Evolutionary conservation across 2,329 filamentous ascomycete genomes (phyloP), one percentile per base, ranked within the genome.

Genomic region (Periconia macrospinosa): DNA sequence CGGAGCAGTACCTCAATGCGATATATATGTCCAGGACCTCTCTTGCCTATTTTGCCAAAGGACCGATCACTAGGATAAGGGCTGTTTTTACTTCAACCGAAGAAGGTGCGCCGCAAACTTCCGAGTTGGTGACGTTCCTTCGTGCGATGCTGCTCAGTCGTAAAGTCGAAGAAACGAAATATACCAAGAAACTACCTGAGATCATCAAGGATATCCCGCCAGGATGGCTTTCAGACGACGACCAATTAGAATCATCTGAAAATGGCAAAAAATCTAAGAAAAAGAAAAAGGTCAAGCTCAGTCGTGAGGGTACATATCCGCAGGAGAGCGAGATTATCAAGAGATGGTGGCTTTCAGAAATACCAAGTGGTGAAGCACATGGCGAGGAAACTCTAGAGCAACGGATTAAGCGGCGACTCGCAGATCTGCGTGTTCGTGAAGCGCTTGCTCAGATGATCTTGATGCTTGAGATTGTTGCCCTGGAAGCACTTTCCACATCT

Each of bases 21-120:
- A 61, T 81, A 57, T 80, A 83, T 68, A 61, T 76, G 11, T 75
- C 70, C 9, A 75, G 90, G 81, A 90, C 88, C 33, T 91, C 90
- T 3, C 76, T 93, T 52, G 90, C 90, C 53, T 94, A 92, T 72
- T 92, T 93, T 72, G 87, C 87, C 18, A 94, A 94, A 76, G 90
- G 90, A 0, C 89, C 90, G 1, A 76, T 94, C 18, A 90, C 90
- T 43, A 83, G 89, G 61, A 87, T 89, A 44, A 83, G 90, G 54
- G 88, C 87, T 45, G 83, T 86, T 14, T 91, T 91, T 58, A 84
- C 86, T 53, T 75, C 85, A 14, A 82, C 86, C 56, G 82, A 83
- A 48, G 84, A 87, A 67, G 77, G 81, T 7, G 83, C 80, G 19
- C 74, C 87, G 18, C 79, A 86, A 41, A 84, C 87, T 72, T 75